Base-by-base conservation (phyloP, 768 basidiomycete species). In the Psilocybe tampanensis region DNA sequence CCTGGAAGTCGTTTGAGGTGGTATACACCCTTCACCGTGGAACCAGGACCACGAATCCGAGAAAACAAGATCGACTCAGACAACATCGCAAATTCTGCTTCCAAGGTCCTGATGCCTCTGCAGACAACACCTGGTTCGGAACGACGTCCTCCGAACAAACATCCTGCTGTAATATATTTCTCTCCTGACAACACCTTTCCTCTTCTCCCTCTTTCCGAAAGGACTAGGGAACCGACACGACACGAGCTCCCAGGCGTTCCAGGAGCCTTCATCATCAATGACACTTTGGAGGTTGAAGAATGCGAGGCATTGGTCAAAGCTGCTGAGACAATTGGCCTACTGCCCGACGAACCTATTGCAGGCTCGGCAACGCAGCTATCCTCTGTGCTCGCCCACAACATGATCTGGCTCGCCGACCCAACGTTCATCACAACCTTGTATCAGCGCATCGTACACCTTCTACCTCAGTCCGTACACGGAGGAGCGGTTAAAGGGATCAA, bases 371-470 rank as follows among this genome's bases (percentile, higher is more conserved):
- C 71, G 5, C 73, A 76, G 53, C 72, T 80, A 44, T 71, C 74
- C 2, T 78, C 76, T 17, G 76, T 80, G 4, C 72, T 80, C 0
- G 78, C 80, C 0, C 77, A 80, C 59, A 82, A 82, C 64, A 68
- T 84, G 48, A 76, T 81, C 55, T 84, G 82, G 82, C 72, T 84
- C 17, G 79, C 82, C 0, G 81, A 84, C 62, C 53, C 65, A 7
- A 58, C 59, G 15, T 81, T 84, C 63, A 67, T 78, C 32, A 60
- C 65, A 0, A 70, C 70, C 19, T 67, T 84, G 50, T 81, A 75
- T 58, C 54, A 63, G 23, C 68, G 78, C n/a, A 73, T 82, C 21
- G 64, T 71, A n/a, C 72, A 72, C 29, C 69, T 76, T 50, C 64
- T 81, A 6, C 79, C 80, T 11, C 74, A 71, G 36, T 68, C 59